Evolutionary conservation across 257 asterid genomes (phyloP).

Genomic region (Fraxinus anomala): DNA sequence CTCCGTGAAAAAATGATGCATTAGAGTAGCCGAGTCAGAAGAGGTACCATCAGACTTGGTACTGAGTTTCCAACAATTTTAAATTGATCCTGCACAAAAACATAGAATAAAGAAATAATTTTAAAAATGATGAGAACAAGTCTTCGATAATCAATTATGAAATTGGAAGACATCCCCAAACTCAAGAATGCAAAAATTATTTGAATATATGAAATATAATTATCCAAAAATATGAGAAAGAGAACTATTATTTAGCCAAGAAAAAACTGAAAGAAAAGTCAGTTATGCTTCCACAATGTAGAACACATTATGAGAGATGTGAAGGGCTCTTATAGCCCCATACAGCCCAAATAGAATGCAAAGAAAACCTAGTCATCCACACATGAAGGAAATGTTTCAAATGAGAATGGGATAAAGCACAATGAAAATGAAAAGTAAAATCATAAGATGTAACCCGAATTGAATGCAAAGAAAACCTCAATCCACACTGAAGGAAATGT

Average conservation of each 20-base stretch:
- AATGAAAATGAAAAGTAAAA: background rate
- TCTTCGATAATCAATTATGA: background rate
- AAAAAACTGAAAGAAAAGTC: background rate
- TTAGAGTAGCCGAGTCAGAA: background rate
- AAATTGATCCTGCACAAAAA: slow-evolving; percentile 53
- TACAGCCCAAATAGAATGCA: background rate
- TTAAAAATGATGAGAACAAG: background rate
- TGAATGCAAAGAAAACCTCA: no score
- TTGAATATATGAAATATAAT: background rate
- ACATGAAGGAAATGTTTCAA: background rate
- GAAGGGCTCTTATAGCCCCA: background rate
- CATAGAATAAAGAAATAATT: background rate
- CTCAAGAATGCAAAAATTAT: background rate
- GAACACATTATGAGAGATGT: background rate
- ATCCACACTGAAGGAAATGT: no score
- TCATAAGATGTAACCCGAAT: background rate
- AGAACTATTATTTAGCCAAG: slow-evolving; percentile 4
- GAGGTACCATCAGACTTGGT: slow-evolving; percentile 49
- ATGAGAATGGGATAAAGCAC: background rate
- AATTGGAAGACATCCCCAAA: background rate
- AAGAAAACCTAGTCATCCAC: background rate
- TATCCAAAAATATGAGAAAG: background rate
- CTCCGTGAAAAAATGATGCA: background rate
- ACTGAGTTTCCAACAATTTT: slow-evolving; percentile 44
- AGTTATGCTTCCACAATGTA: background rate